Base-by-base conservation (phyloP, 495 filamentous ascomycete genomes). In the Durotheca rogersii region DNA sequence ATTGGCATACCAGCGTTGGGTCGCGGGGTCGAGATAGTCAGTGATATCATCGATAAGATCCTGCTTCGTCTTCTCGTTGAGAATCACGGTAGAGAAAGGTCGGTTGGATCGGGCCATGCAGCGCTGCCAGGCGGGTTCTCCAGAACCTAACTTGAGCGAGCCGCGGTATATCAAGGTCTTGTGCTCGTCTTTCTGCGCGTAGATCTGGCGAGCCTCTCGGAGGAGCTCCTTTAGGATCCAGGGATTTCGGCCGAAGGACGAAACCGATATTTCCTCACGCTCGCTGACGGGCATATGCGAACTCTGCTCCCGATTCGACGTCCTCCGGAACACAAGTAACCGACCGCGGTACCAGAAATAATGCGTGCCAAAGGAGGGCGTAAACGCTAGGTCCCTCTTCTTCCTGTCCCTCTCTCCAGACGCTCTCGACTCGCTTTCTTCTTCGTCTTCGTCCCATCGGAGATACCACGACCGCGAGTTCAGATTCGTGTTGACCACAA, bases 11-110 rank as follows among this genome's bases (percentile, higher is more conserved):
- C 89, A 95, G 4, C 82, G 67, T 7, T 81, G 72, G 2, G 86
- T 93, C 1, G 77, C 67, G 0, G 89, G 89, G 53, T 89, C 82
- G 21, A 96, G 77, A 62, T 95, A 97, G 53, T 96, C 90, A 56
- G 88, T 86, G 58, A 95, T 86, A 61, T 97, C 93, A 25, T 79
- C 72, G 30, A 96, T 72, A 14, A 96, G 78, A 1, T 73, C 77
- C 23, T 83, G 64, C 71, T 96, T 97, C 55, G 87, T 82, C 33
- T 77, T 67, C 37, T 83, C 77, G 53, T 92, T 87, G 6, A 97
- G 72, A 23, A 95, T 87, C 6, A 96, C 92, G 0, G 90, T 96
- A 0, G 86, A 84, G 63, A 96, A 81, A 4, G 91, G 87, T 10
- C 91, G 76, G 4, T 83, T 83, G 0, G 84, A 77, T 32, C 88